Conservation (phyloP, 176 grass and related monocot species). For the Cenchrus purpureus region DNA sequence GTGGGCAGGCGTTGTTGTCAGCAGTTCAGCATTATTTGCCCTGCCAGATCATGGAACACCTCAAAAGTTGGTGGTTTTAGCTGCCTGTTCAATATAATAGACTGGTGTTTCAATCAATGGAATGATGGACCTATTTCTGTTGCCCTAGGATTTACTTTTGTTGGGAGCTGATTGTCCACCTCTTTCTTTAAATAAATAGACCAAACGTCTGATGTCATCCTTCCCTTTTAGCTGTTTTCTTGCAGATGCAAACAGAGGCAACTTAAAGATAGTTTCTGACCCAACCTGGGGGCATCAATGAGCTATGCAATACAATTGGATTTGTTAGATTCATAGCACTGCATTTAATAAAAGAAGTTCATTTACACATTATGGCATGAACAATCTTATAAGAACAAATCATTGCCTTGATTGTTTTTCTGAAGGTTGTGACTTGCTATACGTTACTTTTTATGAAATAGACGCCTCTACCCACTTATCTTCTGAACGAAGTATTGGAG, state of each 20-base stretch:
- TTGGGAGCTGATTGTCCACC: neutral
- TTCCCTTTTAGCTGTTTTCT: neutral
- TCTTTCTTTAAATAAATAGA: neutral
- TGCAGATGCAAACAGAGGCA: neutral
- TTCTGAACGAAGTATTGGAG: constrained; percentile 21
- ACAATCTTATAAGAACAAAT: neutral
- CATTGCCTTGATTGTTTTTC: neutral
- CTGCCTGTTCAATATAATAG: constrained; percentile 18
- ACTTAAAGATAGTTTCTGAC: neutral
- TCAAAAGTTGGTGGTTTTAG: constrained; percentile 17
- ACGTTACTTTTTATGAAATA: neutral
- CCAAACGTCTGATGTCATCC: neutral
- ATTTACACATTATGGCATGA: neutral
- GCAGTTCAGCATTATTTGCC: constrained; percentile 39
- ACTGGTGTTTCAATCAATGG: constrained; percentile 5
- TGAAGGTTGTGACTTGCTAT: neutral
- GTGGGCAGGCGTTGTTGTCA: neutral
- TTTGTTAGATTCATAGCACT: neutral
- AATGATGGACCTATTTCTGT: neutral
- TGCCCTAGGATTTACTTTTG: neutral
- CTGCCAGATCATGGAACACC: constrained; percentile 18
- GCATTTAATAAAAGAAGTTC: neutral
- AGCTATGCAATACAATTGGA: neutral
- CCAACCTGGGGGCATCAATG: neutral
- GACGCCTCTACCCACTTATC: neutral